Evolutionary conservation across 768 basidiomycete species (phyloP), one percentile per base, ranked within the genome.

Genomic region (Ramaria sp.): DNA sequence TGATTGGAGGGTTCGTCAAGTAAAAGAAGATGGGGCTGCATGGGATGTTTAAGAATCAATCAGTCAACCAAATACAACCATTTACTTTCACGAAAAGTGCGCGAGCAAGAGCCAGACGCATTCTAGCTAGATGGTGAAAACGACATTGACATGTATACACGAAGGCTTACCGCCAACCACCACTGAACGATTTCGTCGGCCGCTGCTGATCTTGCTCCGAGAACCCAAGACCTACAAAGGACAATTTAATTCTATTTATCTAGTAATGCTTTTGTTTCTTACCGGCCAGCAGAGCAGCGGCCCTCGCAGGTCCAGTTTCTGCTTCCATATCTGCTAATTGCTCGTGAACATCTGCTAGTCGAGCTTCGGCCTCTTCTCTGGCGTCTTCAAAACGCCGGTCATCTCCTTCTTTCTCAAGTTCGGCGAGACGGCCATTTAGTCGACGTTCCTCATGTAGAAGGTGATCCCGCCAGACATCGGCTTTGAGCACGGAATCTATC

Each of bases 401-500:
- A 57, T 88, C 87, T 5, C 79, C 77, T 61, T 86, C 81, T 22
- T 67, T 67, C 56, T 96, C 92, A 12, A 95, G 74, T 56, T 76
- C 79, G 0, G 78, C 68, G 1, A 98, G 76, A 58, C 79, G 77
- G 0, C 76, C 77, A 62, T 94, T 93, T 43, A 97, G 72, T 20
- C 74, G 69, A 0, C 70, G 70, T 67, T 98, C 94, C 63, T 99
- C 92, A 53, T 82, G 85, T 48, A 96, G 69, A 16, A 97, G 74
- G 59, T 90, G 87, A 63, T 95, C 93, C 65, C 95, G 78, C 92
- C 96, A 98, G 30, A 99, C 96, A 65, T 99, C 96, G n/a, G 96
- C 96, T 67, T 94, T 92, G n/a, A 99, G 76, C 20, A 99, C 96
- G 1, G 94, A 93, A 20, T 93, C 88, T 41, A 99, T 75, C 2